Conservation (phyloP, 495 filamentous ascomycete species). For the Chaetomium fimeti region DNA sequence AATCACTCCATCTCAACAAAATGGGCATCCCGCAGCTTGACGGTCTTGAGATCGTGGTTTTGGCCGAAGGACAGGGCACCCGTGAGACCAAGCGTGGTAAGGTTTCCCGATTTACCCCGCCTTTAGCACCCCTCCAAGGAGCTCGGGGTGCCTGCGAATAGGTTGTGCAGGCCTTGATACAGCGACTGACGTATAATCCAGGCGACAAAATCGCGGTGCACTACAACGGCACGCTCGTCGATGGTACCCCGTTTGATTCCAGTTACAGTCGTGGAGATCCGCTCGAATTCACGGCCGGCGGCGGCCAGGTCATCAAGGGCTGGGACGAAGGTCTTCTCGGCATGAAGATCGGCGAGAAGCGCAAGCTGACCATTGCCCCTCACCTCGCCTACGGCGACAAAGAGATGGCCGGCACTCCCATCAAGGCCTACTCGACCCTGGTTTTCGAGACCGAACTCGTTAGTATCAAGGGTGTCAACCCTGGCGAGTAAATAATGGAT, state of each 20-base stretch:
- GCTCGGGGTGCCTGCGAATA: neutral
- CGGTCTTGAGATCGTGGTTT: slow-evolving; percentile 34
- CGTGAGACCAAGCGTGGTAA: slow-evolving; percentile 35
- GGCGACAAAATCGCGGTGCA: slow-evolving; percentile 37
- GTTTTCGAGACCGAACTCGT: slow-evolving; percentile 85
- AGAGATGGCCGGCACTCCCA: slow-evolving; percentile 61
- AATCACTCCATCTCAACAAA: slow-evolving; percentile 15
- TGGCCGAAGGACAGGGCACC: slow-evolving; percentile 26
- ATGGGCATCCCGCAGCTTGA: slow-evolving; percentile 36
- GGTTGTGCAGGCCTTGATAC: neutral
- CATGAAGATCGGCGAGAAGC: slow-evolving; percentile 90
- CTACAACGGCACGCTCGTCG: slow-evolving; percentile 36
- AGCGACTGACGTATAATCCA: slow-evolving; percentile 8
- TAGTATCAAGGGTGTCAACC: slow-evolving; percentile 65
- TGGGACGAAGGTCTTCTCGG: slow-evolving; percentile 83
- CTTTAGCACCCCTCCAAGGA: neutral
- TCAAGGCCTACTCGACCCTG: slow-evolving; percentile 38
- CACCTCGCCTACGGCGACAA: slow-evolving; percentile 70
- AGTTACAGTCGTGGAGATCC: slow-evolving; percentile 63
- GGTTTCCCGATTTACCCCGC: slow-evolving; percentile 19
- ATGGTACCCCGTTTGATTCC: slow-evolving; percentile 39
- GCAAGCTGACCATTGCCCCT: slow-evolving; percentile 70
- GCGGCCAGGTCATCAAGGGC: slow-evolving; percentile 72
- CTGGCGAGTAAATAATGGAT: slow-evolving; percentile 22
- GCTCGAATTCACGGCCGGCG: slow-evolving; percentile 67